Evolutionary conservation across 345 rosid species (phyloP).

Genomic region (Rhodamnia rubescens): DNA sequence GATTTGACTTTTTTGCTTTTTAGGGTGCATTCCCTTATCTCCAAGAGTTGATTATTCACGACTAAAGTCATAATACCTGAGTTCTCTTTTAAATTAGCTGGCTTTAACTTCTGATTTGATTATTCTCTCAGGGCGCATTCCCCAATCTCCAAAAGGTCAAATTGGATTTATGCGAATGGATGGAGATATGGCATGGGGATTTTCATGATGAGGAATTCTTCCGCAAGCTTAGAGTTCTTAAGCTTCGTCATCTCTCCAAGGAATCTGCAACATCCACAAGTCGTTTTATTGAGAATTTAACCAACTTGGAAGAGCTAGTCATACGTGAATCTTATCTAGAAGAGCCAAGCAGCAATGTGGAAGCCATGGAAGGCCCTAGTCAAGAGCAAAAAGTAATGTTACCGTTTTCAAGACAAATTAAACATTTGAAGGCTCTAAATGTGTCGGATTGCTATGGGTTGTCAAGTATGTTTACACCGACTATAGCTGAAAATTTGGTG

Average conservation of each 20-base stretch:
- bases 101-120: too few species aligned
- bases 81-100: too few species aligned
- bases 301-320: not conserved
- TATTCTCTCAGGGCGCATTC: not conserved
- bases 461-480: too few species aligned
- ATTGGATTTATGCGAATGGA: not conserved
- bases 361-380: not conserved
- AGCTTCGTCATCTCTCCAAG: not conserved
- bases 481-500: too few species aligned
- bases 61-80: too few species aligned
- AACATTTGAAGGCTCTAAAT: not conserved
- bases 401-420: not conserved
- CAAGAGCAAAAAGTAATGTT: not conserved
- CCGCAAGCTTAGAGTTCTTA: not conserved
- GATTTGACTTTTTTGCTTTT: too few species aligned
- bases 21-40: too few species aligned
- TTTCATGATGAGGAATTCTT: not conserved
- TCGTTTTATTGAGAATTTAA: not conserved
- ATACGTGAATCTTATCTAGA: not conserved
- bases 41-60: too few species aligned
- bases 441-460: not conserved
- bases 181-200: not conserved
- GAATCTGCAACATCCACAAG: not conserved
- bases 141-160: not conserved
- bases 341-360: not conserved